Conservation (phyloP, 108 stramenopile genomes). For the Cylindrotheca fusiformis region DNA sequence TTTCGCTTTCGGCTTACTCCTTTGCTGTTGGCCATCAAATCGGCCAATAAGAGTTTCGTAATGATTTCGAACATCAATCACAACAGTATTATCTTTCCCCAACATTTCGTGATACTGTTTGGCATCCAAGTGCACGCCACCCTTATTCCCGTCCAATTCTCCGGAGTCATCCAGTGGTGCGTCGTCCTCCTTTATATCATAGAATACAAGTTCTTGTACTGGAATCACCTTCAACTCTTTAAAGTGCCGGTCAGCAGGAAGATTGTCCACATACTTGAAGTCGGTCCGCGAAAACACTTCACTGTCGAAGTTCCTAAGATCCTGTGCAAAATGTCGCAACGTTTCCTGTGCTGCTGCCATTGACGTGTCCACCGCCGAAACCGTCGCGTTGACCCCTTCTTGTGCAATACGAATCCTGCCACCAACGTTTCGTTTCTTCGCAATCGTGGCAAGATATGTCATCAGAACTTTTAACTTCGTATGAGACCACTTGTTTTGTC, state of each 20-base stretch:
- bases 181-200: constrained; percentile 65
- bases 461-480: constrained; percentile 47
- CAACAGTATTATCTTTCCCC: constrained; percentile 64
- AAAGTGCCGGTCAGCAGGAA: constrained; percentile 80
- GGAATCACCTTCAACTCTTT: constrained; percentile 86
- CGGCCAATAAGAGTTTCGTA: constrained; percentile 87
- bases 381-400: constrained; percentile 82
- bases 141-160: constrained; percentile 24
- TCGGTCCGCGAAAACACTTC: constrained; percentile 62
- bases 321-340: constrained; percentile 63
- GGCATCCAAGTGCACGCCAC: constrained; percentile 84
- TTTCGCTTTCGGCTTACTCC: not conserved
- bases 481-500: constrained; percentile 37
- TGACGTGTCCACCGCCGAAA: constrained; percentile 55
- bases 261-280: constrained; percentile 81
- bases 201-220: constrained; percentile 89
- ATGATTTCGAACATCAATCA: constrained; percentile 92
- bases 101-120: constrained; percentile 84
- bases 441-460: constrained; percentile 50
- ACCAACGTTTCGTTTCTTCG: constrained; percentile 52
- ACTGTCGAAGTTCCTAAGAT: constrained; percentile 62
- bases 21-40: constrained; percentile 55
- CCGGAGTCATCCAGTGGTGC: constrained; percentile 31
- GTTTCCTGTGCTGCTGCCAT: constrained; percentile 38
- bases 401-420: constrained; percentile 77